Conservation (phyloP, 805 yeast genomes). For the Debaryomyces tyrocola region DNA sequence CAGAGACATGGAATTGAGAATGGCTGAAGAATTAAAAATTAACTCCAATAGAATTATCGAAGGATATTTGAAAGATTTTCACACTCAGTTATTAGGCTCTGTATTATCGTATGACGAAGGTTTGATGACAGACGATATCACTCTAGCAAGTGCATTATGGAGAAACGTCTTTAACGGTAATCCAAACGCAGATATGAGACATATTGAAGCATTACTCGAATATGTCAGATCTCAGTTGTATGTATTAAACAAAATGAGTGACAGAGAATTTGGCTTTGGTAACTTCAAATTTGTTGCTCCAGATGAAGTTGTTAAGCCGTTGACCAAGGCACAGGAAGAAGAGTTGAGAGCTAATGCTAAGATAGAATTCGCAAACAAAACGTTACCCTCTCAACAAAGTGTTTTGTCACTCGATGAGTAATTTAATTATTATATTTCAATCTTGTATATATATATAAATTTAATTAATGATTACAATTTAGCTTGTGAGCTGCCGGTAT, state of each 20-base stretch:
- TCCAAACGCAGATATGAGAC: conserved; percentile 74
- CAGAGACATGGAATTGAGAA: conserved; percentile 82
- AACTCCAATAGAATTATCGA: conserved; percentile 79
- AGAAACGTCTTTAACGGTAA: conserved; percentile 90
- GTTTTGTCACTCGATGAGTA: conserved; percentile 43
- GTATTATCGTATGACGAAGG: conserved; percentile 94
- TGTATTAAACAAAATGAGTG: conserved; percentile 80
- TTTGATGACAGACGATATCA: conserved; percentile 72
- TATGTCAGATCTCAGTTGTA: conserved; percentile 89
- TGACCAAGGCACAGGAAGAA: conserved; percentile 64
- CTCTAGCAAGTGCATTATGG: conserved; percentile 79
- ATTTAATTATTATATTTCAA: not conserved
- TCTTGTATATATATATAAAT: conserved; percentile 2
- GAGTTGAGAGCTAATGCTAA: conserved; percentile 51
- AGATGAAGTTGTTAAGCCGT: conserved; percentile 69
- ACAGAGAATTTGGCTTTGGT: conserved; percentile 92
- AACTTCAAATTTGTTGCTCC: conserved; percentile 84
- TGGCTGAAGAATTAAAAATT: conserved; percentile 84
- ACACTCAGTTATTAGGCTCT: conserved; percentile 85
- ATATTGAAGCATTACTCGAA: conserved; percentile 84
- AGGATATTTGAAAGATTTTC: conserved; percentile 84
- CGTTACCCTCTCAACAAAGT: conserved; percentile 61
- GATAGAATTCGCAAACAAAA: conserved; percentile 50
- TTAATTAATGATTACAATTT: not conserved
- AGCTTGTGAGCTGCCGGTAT: conserved; percentile 12